Percentiles rank a stretch among this genome's conserved stretches.
Evolutionary conservation across 192 early-diverging fungal species (phyloP).

Genomic region (Coemansia sp.): DNA sequence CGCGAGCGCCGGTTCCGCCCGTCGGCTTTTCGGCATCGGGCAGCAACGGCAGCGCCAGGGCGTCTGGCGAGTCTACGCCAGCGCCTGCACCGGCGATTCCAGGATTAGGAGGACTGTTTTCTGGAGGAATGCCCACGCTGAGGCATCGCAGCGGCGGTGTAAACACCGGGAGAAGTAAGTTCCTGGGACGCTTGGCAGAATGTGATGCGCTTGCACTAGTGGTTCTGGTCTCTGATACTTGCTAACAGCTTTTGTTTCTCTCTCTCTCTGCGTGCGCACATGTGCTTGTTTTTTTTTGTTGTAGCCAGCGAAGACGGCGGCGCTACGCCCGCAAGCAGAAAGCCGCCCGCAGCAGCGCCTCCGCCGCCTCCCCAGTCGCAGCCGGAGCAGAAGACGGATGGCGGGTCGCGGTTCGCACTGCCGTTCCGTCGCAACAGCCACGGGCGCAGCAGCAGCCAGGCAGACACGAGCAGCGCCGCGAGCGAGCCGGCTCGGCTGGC

Average conservation of each 20-base stretch:
- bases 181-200: background rate
- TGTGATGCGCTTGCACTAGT: background rate
- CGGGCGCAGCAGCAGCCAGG: slow-evolving; percentile 32
- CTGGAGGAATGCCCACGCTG: slow-evolving; percentile 69
- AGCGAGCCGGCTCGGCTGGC: slow-evolving; percentile 6
- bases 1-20: slow-evolving; percentile 33
- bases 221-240: background rate
- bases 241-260: background rate
- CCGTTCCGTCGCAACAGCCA: slow-evolving; percentile 42
- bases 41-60: slow-evolving; percentile 23
- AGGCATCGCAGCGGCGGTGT: slow-evolving; percentile 58
- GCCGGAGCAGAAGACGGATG: slow-evolving; percentile 20
- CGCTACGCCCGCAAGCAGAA: background rate
- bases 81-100: slow-evolving; percentile 43
- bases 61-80: slow-evolving; percentile 8
- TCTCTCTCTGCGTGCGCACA: no score
- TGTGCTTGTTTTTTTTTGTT: slow-evolving; percentile 4
- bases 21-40: slow-evolving; percentile 7
- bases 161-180: slow-evolving; percentile 51
- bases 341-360: background rate
- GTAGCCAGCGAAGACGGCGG: slow-evolving; percentile 39
- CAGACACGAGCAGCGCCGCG: slow-evolving; percentile 9
- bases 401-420: slow-evolving; percentile 26
- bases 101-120: slow-evolving; percentile 61
- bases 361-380: slow-evolving; percentile 3